A percentile compares a stretch with the other conserved stretches of the same genome.
phyloP scores from a whole-genome alignment of 2,329 filamentous ascomycete genomes.

The Trichoderma breve region DNA sequence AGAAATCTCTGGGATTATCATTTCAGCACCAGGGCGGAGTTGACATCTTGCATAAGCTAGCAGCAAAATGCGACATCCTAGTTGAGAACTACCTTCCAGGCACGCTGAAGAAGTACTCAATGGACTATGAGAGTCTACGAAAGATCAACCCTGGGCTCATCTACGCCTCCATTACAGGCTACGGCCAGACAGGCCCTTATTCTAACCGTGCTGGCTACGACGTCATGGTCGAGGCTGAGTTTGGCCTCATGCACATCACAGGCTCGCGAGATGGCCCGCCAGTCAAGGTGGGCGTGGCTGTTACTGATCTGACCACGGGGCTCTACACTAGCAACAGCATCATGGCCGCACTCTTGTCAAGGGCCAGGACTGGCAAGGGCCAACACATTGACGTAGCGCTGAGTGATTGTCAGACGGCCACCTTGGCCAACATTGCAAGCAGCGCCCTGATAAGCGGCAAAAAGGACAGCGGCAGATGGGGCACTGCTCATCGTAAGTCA shows the following conservation, averaged over 20 bases:
- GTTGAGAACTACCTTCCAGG: conserved; percentile 97
- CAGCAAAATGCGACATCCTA: conserved; percentile 81
- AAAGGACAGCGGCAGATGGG: conserved; percentile 87
- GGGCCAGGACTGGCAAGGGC: conserved; percentile 71
- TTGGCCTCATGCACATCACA: conserved; percentile 98
- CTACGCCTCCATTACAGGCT: conserved; percentile 95
- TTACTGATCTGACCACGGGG: conserved; percentile 93
- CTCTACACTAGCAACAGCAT: conserved; percentile 94
- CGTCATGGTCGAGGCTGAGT: conserved; percentile 98
- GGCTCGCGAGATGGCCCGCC: conserved; percentile 83
- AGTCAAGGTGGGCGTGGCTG: conserved; percentile 95
- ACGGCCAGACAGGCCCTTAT: conserved; percentile 93
- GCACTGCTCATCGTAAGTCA: conserved; percentile 84
- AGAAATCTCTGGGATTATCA: conserved; percentile 87
- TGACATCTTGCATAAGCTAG: conserved; percentile 81
- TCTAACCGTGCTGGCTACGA: conserved; percentile 88
- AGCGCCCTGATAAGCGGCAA: conserved; percentile 86
- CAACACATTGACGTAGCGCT: conserved; percentile 91
- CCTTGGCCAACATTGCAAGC: conserved; percentile 90
- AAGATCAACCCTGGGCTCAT: conserved; percentile 83
- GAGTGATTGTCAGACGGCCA: conserved; percentile 93
- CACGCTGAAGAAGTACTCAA: conserved; percentile 80
- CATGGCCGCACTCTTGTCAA: conserved; percentile 84
- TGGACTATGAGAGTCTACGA: conserved; percentile 81
- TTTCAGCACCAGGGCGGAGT: conserved; percentile 85